Evolutionary conservation across 257 asterid genomes (phyloP), one percentile per base, ranked within the genome.

Genomic region (Schizonepeta tenuifolia): DNA sequence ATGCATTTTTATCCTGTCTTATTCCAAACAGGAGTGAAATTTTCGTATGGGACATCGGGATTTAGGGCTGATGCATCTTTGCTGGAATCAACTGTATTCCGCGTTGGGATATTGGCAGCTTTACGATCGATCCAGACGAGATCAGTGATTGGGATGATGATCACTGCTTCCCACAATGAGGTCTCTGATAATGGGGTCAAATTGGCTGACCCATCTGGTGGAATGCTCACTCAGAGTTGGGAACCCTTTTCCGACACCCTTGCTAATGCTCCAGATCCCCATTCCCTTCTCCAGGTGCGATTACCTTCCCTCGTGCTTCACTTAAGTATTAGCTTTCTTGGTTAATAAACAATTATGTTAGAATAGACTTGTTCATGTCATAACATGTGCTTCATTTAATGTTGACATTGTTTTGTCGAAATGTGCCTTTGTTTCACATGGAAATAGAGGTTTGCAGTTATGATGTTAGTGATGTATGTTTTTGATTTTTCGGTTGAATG

Each of bases 201-300:
- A 81, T 81, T 94, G 17, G 96, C 97, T 17, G 97, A 95, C 26
- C 89, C 95, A 5, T 79, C 86, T 24, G 98, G 99, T n/a, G 98
- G 96, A 73, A 92, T 95, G 98, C 86, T 95, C 78, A 85, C 99
- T 78, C 99, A 92, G 83, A 74, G 70, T 21, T 95, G 97, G 99
- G 99, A 95, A 67, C 96, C 96, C 44, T 95, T 90, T 59, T 95
- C 99, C 31, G 88, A 88, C 53, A 76, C 89, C 72, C 58, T 92
- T 62, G 95, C 97, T 17, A 92, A 95, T 79, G 89, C 92, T 18
- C 80, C 88, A 6, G 84, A 95, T 71, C 84, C 95, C 6, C 70
- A 61, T 17, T 28, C 89, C 60, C 94, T 95, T 33, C 35, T 88
- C 54, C 86, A 90, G 95, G 99, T 93, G 70, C 77, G 2, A 17